Percentiles rank a stretch among this genome's conserved stretches.
Conservation (phyloP, 164 flowering plant genomes). For the Piper betle region DNA sequence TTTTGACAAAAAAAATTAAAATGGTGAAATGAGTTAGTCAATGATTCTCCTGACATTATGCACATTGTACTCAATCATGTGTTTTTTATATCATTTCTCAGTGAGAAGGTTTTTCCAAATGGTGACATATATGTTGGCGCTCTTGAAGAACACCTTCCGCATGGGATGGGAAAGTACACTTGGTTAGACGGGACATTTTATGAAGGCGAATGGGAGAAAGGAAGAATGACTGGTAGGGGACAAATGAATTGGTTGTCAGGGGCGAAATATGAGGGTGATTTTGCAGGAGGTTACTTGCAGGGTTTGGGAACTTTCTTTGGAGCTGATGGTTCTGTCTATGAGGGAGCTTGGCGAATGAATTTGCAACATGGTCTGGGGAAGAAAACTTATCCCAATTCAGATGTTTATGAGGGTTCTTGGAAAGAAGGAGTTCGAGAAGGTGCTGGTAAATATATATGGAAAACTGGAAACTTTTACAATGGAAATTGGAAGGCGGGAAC, state of each 20-base stretch:
- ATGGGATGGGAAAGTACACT: slow-evolving; percentile 65
- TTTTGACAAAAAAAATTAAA: no score
- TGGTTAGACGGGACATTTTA: slow-evolving; percentile 76
- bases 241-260: slow-evolving; percentile 57
- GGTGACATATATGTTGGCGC: slow-evolving; percentile 66
- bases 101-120: slow-evolving; percentile 31
- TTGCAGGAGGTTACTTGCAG: slow-evolving; percentile 72
- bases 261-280: slow-evolving; percentile 64
- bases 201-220: slow-evolving; percentile 83
- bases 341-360: slow-evolving; percentile 77
- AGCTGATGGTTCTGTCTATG: slow-evolving; percentile 42
- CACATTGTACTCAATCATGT: no score
- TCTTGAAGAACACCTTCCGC: slow-evolving; percentile 45
- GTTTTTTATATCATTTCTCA: slow-evolving; percentile 3
- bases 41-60: not conserved
- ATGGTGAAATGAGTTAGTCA: not conserved
- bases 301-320: slow-evolving; percentile 47
- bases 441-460: slow-evolving; percentile 67
- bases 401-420: slow-evolving; percentile 87
- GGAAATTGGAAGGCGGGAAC: slow-evolving; percentile 81
- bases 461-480: slow-evolving; percentile 41
- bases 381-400: slow-evolving; percentile 50
- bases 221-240: slow-evolving; percentile 78
- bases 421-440: slow-evolving; percentile 77
- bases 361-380: slow-evolving; percentile 66